Evolutionary conservation across 2,329 filamentous ascomycete species (phyloP).

Genomic region (Colletotrichum sojae): DNA sequence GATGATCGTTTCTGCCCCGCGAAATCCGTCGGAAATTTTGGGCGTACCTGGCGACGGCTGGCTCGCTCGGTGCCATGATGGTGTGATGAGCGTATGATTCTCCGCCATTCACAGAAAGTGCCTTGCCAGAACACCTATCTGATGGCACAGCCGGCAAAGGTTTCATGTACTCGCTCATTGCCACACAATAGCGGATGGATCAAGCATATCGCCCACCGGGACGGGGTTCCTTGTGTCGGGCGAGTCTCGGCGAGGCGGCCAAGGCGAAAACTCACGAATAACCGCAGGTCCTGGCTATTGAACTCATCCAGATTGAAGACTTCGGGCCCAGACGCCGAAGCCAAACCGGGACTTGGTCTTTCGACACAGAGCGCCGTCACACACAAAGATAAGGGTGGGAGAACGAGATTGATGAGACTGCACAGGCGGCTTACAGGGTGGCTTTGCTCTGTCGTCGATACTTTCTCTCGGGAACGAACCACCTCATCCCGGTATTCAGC

Average conservation of each 20-base stretch:
- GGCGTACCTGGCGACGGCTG: slow-evolving; percentile 3
- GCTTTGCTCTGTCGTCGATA: slow-evolving; percentile 2
- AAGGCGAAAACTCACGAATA: slow-evolving; percentile 3
- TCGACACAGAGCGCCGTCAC: not conserved
- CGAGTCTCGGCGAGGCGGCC: slow-evolving; percentile 9
- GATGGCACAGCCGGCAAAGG: not conserved
- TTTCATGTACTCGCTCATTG: not conserved
- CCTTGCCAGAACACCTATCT: not conserved
- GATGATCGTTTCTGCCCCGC: slow-evolving; percentile 39
- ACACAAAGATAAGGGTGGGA: not conserved
- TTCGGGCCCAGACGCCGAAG: not conserved
- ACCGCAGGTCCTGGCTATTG: not conserved
- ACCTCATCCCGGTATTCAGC: not conserved
- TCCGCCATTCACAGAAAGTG: slow-evolving; percentile 18
- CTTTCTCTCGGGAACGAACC: not conserved
- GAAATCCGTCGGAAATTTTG: slow-evolving; percentile 34
- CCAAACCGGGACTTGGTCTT: not conserved
- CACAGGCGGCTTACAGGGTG: not conserved
- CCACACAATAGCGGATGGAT: not conserved
- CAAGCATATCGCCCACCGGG: not conserved
- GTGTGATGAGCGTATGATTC: slow-evolving; percentile 35
- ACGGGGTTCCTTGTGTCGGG: slow-evolving; percentile 3
- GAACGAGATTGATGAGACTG: too few species aligned
- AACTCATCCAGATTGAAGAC: not conserved
- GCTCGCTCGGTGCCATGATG: slow-evolving; percentile 20